A percentile compares a stretch with the other conserved stretches of the same genome.
phyloP scores from a whole-genome alignment of 2,329 filamentous ascomycete genomes.

The Mycosphaerella sp. region DNA sequence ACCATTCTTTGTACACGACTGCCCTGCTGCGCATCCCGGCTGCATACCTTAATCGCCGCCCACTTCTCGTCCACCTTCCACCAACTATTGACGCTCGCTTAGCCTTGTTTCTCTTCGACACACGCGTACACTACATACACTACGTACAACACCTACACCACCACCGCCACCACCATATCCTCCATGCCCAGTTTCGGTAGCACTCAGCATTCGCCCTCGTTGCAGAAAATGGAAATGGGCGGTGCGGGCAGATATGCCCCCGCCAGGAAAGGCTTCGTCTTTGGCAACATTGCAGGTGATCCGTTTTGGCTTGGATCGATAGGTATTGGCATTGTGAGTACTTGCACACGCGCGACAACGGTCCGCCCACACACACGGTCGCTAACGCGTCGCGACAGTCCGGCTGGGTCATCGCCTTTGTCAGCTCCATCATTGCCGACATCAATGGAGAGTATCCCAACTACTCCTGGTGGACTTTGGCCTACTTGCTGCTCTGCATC shows the following conservation, averaged over 20 bases:
- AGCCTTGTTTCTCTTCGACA: conserved; percentile 2
- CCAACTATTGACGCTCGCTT: conserved; percentile 20
- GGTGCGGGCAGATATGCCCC: conserved; percentile 27
- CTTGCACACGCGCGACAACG: neutral
- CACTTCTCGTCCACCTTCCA: conserved; percentile 1
- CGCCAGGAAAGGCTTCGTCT: conserved; percentile 52
- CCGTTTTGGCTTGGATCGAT: conserved; percentile 92
- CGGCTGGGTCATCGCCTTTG: conserved; percentile 89
- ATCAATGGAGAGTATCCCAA: conserved; percentile 60
- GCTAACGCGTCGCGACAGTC: conserved; percentile 51
- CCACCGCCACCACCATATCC: neutral
- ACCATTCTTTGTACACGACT: conserved; percentile 2
- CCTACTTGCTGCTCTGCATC: conserved; percentile 80
- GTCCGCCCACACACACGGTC: neutral
- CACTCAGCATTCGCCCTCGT: conserved; percentile 21
- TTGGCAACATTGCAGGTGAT: conserved; percentile 90
- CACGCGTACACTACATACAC: neutral
- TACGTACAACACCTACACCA: neutral
- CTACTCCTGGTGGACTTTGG: conserved; percentile 86
- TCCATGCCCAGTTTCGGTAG: conserved; percentile 28
- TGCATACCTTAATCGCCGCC: conserved; percentile 4
- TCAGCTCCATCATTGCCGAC: conserved; percentile 71
- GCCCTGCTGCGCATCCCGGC: conserved; percentile 1
- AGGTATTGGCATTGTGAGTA: conserved; percentile 79
- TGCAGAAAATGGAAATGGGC: conserved; percentile 32